Percentiles rank a stretch among this genome's conserved stretches.
These are phyloP conservation scores for Suillus fuscotomentosus DNA, from an alignment of 768 basidiomycete genomes.

Conservation along the genomic window DNA sequence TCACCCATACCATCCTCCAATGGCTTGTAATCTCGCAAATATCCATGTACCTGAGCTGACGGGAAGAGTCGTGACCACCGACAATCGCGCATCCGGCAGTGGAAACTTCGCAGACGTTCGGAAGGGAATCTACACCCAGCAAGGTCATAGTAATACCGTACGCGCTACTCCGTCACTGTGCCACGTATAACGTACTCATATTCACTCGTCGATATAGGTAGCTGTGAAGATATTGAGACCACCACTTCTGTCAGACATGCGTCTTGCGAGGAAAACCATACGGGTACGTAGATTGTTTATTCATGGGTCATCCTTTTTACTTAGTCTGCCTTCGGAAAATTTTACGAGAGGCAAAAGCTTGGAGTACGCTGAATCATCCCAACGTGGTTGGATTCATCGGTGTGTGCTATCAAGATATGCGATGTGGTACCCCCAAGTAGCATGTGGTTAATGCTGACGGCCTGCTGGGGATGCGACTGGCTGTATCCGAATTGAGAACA, in stretches of 20 bases:
- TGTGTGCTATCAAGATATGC: conserved; percentile 14
- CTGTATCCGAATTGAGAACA: not conserved
- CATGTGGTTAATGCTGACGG: not conserved
- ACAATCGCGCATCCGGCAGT: not conserved
- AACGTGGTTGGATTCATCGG: conserved; percentile 27
- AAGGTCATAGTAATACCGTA: not conserved
- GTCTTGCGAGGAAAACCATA: not conserved
- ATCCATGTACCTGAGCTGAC: not conserved
- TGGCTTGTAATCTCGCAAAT: not conserved
- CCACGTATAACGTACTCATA: not conserved
- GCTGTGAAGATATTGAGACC: not conserved
- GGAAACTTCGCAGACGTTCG: conserved; percentile 2
- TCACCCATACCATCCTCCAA: not conserved
- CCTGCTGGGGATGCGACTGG: not conserved
- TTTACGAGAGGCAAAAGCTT: conserved; percentile 26
- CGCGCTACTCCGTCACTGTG: not conserved
- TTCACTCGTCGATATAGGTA: not conserved
- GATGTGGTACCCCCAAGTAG: conserved; percentile 10
- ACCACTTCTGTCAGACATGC: not conserved
- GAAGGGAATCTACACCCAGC: not conserved
- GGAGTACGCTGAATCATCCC: conserved; percentile 20
- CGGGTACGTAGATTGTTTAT: not conserved
- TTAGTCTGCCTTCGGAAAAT: conserved; percentile 19
- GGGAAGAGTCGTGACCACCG: not conserved
- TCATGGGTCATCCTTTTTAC: not conserved